Evolutionary conservation across 192 early-diverging fungal genomes (phyloP).

Genomic region (Mortierella alpina): DNA sequence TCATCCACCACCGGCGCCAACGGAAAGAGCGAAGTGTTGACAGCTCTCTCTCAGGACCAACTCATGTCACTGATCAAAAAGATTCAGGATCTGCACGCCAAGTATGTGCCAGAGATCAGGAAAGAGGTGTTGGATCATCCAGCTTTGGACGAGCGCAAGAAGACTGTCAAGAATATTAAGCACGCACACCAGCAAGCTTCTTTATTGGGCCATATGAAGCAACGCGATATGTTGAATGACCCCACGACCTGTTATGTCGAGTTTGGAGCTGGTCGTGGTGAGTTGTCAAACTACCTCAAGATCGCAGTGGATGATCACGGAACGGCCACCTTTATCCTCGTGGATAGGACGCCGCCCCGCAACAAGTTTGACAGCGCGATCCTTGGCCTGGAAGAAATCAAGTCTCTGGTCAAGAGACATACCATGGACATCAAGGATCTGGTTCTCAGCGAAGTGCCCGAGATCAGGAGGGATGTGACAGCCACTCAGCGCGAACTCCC

Average conservation of each 20-base stretch:
- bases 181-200: conserved; percentile 77
- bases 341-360: conserved; percentile 85
- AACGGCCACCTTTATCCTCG: conserved; percentile 65
- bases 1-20: conserved; percentile 21
- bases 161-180: conserved; percentile 54
- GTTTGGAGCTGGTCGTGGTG: conserved; percentile 83
- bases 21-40: conserved; percentile 17
- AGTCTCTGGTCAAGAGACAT: conserved; percentile 67
- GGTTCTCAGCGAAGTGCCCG: conserved; percentile 66
- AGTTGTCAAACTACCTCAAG: conserved; percentile 61
- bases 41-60: conserved; percentile 24
- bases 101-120: conserved; percentile 42
- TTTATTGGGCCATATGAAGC: conserved; percentile 80
- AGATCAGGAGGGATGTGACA: conserved; percentile 47
- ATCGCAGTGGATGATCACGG: conserved; percentile 59
- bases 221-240: conserved; percentile 65
- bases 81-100: conserved; percentile 39
- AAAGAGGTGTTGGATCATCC: conserved; percentile 36
- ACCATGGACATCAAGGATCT: conserved; percentile 90
- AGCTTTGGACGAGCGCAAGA: conserved; percentile 52
- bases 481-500: conserved; percentile 33
- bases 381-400: conserved; percentile 46
- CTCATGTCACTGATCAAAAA: conserved; percentile 37
- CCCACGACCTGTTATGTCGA: conserved; percentile 74
- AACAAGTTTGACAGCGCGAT: conserved; percentile 70